These are phyloP conservation scores for Calonectria ilicicola DNA, from an alignment of 2,329 filamentous ascomycete species.

Conservation along the genomic window DNA sequence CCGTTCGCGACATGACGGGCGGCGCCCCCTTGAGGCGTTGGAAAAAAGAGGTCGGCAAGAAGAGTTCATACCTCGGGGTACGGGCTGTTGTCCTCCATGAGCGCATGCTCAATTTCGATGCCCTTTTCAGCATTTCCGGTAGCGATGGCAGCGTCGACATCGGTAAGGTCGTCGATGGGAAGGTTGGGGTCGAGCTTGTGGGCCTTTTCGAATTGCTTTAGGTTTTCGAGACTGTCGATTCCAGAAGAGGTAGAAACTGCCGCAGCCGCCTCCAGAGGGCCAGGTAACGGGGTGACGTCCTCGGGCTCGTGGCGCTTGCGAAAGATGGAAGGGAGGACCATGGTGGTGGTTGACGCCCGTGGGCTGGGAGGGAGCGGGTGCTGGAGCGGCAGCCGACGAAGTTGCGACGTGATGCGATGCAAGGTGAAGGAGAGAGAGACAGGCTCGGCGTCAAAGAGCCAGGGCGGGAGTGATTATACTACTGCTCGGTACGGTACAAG, in stretches of 20 bases:
- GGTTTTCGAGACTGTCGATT: slow-evolving; percentile 56
- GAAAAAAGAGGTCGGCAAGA: neutral
- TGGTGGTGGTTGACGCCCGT: slow-evolving; percentile 26
- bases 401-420: slow-evolving; percentile 14
- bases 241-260: slow-evolving; percentile 54
- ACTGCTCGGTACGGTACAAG: slow-evolving; percentile 13
- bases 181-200: slow-evolving; percentile 75
- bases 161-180: slow-evolving; percentile 70
- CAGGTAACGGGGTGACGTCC: slow-evolving; percentile 57
- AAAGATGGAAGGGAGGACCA: slow-evolving; percentile 54
- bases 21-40: neutral
- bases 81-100: slow-evolving; percentile 74
- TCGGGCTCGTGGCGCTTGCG: slow-evolving; percentile 60
- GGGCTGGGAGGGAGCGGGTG: slow-evolving; percentile 5
- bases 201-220: slow-evolving; percentile 69
- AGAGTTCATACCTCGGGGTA: slow-evolving; percentile 68
- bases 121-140: slow-evolving; percentile 68
- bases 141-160: slow-evolving; percentile 69
- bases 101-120: slow-evolving; percentile 67
- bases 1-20: neutral
- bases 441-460: slow-evolving; percentile 12
- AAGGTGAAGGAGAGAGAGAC: slow-evolving; percentile 17
- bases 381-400: slow-evolving; percentile 10
- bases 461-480: slow-evolving; percentile 22
- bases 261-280: slow-evolving; percentile 53